Base-by-base conservation (phyloP, 1,284 basidiomycete genomes). In the Fomitopsis schrenkii region DNA sequence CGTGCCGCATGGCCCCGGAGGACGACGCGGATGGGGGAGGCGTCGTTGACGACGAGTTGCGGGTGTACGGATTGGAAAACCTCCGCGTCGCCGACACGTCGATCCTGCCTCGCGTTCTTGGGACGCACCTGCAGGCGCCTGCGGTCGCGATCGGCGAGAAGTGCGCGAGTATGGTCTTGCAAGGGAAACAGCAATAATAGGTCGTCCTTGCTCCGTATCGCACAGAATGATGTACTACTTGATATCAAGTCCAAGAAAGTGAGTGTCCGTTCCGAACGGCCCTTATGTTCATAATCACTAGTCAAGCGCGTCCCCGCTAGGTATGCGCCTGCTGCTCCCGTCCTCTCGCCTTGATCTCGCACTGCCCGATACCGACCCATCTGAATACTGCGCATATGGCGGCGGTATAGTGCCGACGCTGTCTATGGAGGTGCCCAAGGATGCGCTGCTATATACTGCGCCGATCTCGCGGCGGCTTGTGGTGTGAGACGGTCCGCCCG, bases 1-100 rank as follows among this genome's bases (percentile, higher is more conserved):
- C 75, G 10, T 78, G 76, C 62, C 65, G 76, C 5, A 78, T 77
- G 77, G 81, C 76, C 17, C 69, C 67, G 7, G 73, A 69, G 50
- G 55, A 70, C 40, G 71, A 72, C 46, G 30, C 55, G 0, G 60
- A 63, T 35, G 55, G 66, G 6, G 67, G 65, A 7, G 81, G 80
- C 1, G 84, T 85, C 0, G 75, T 86, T 9, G 83, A 86, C 60
- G 67, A 78, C 8, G 68, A 78, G 63, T 69, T 87, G 58, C 66
- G 72, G 15, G 83, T 87, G 19, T 78, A 83, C 60, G 83, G 84
- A 1, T 67, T 76, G 0, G 60, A 62, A 6, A 75, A 76, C 6
- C 63, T 82, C 60, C 68, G 79, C 1, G 69, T 81, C 30, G 76
- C 72, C 41, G 80, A 81, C 59, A 74, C 77, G 28, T 75, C 72